These are phyloP conservation scores for Echium plantagineum DNA, from an alignment of 257 asterid species.

Conservation along the genomic window DNA sequence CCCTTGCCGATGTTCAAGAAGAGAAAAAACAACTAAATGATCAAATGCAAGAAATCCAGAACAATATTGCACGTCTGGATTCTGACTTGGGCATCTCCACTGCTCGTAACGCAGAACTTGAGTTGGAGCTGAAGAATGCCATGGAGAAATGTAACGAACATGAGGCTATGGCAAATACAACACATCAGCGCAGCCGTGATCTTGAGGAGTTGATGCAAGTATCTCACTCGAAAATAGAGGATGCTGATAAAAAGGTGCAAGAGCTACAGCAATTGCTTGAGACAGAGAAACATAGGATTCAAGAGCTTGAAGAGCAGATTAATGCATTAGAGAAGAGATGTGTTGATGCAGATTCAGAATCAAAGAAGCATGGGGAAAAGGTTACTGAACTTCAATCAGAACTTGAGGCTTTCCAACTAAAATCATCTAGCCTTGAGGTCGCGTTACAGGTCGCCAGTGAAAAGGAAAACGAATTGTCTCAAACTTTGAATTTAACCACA, in stretches of 20 bases:
- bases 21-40: conserved; percentile 42
- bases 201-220: conserved; percentile 59
- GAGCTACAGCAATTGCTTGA: conserved; percentile 64
- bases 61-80: conserved; percentile 35
- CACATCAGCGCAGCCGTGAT: conserved; percentile 58
- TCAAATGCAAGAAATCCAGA: conserved; percentile 46
- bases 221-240: conserved; percentile 60
- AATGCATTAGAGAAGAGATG: conserved; percentile 42
- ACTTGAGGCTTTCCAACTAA: conserved; percentile 44
- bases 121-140: conserved; percentile 47
- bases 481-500: conserved; percentile 24
- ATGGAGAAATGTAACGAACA: conserved; percentile 48
- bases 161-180: conserved; percentile 48
- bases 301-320: conserved; percentile 80
- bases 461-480: conserved; percentile 50
- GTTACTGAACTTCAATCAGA: conserved; percentile 59
- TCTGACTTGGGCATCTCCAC: conserved; percentile 38
- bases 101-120: conserved; percentile 48
- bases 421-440: conserved; percentile 56
- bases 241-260: conserved; percentile 40
- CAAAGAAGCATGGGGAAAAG: conserved; percentile 28
- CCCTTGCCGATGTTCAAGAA: conserved; percentile 33
- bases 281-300: conserved; percentile 59
- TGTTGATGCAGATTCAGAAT: conserved; percentile 39
- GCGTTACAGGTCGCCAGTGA: conserved; percentile 47